Evolutionary conservation across 768 basidiomycete genomes (phyloP).

Genomic region (Lactarius psammicola): DNA sequence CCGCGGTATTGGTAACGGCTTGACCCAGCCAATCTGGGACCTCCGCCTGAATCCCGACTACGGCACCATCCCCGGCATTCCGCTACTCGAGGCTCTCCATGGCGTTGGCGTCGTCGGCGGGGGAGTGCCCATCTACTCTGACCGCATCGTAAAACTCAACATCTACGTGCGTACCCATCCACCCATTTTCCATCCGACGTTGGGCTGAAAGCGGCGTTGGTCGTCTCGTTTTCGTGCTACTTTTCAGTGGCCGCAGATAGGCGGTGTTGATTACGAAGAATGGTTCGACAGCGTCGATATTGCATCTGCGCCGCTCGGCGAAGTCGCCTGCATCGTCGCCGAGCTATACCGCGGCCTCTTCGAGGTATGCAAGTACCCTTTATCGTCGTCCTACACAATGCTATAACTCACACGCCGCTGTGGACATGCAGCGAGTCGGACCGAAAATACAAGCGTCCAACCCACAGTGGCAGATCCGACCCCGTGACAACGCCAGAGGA

Average conservation of each 20-base stretch:
- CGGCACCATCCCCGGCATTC: constrained; percentile 18
- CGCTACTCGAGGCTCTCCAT: constrained; percentile 23
- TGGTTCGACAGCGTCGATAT: constrained; percentile 21
- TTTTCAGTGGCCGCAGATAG: constrained; percentile 18
- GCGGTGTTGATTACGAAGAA: constrained; percentile 17
- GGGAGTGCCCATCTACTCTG: constrained; percentile 4
- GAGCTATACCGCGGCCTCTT: constrained; percentile 17
- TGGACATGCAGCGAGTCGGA: constrained; percentile 17
- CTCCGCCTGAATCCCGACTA: constrained; percentile 19
- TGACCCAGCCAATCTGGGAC: constrained; percentile 21
- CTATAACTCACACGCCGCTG: not conserved
- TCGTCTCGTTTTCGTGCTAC: not conserved
- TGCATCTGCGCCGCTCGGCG: constrained; percentile 6
- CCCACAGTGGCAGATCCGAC: constrained; percentile 18
- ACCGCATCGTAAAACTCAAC: not conserved
- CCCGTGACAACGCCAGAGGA: constrained; percentile 4
- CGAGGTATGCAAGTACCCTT: not conserved
- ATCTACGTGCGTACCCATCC: constrained; percentile 5
- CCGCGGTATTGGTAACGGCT: not conserved
- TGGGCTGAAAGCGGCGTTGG: not conserved
- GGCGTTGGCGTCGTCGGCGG: constrained; percentile 10
- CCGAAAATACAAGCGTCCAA: constrained; percentile 4
- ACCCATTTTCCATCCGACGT: not conserved
- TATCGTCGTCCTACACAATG: not conserved
- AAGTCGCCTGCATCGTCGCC: constrained; percentile 10